These are phyloP conservation scores for Suhomyces wounanorum DNA, from an alignment of 1,139 yeast species.

Conservation along the genomic window DNA sequence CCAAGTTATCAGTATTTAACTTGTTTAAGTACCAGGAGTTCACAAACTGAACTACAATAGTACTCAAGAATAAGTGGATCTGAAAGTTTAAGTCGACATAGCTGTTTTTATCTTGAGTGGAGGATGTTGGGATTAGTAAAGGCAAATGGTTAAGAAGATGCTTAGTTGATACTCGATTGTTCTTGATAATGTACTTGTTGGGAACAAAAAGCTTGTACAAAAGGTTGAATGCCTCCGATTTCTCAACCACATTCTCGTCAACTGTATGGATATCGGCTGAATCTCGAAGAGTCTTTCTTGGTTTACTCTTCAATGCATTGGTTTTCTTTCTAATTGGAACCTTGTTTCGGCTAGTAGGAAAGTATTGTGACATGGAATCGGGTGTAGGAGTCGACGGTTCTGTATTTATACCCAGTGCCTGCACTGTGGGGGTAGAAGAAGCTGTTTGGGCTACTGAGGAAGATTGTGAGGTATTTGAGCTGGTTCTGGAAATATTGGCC, in stretches of 20 bases:
- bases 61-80: conserved; percentile 39
- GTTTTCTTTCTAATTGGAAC: conserved; percentile 4
- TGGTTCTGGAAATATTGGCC: conserved; percentile 11
- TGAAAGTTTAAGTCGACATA: conserved; percentile 32
- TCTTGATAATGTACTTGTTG: conserved; percentile 29
- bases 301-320: conserved; percentile 9
- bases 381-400: conserved; percentile 8
- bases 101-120: conserved; percentile 13
- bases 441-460: not conserved
- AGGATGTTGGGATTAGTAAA: conserved; percentile 21
- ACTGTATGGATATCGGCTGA: not conserved
- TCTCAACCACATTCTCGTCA: conserved; percentile 3
- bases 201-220: conserved; percentile 40
- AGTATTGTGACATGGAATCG: not conserved
- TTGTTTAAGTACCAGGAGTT: conserved; percentile 44
- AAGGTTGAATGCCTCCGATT: conserved; percentile 34
- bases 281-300: conserved; percentile 8
- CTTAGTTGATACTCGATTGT: conserved; percentile 28
- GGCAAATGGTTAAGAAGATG: conserved; percentile 35
- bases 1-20: conserved; percentile 42
- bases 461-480: not conserved
- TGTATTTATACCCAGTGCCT: not conserved
- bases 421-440: not conserved
- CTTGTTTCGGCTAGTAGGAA: conserved; percentile 2
- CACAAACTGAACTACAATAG: conserved; percentile 37